phyloP scores from a whole-genome alignment of 108 stramenopile genomes.

The Cylindrotheca fusiformis region DNA sequence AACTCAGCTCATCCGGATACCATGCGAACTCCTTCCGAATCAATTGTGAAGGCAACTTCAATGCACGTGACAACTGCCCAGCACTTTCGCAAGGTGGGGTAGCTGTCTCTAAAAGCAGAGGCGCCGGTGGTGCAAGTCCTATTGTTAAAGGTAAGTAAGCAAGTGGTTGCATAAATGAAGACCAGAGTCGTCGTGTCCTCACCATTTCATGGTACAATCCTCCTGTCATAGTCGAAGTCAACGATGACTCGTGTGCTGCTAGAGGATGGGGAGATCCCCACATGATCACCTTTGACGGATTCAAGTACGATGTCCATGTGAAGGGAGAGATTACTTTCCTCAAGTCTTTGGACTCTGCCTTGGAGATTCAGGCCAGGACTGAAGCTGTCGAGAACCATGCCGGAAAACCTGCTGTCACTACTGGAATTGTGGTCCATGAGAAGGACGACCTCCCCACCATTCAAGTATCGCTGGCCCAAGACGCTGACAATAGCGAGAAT shows the following conservation, averaged over 20 bases:
- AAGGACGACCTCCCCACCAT: not conserved
- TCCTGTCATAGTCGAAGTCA: not conserved
- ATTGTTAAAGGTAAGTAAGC: not conserved
- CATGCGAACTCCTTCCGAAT: no score
- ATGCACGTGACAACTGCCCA: not conserved
- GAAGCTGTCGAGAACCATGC: conserved; percentile 1
- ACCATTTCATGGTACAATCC: not conserved
- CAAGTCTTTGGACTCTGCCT: not conserved
- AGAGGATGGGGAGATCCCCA: conserved; percentile 1
- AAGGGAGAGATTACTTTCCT: not conserved
- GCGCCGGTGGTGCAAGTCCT: not conserved
- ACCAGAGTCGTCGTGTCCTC: not conserved
- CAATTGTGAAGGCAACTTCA: not conserved
- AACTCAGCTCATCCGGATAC: no score
- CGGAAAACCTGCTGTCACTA: not conserved
- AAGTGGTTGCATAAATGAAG: not conserved
- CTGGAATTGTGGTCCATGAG: not conserved
- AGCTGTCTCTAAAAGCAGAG: not conserved
- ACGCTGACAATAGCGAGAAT: not conserved
- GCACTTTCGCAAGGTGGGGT: not conserved
- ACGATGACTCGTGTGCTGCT: not conserved
- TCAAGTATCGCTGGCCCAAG: not conserved
- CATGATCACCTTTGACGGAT: conserved; percentile 1
- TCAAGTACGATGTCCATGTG: conserved; percentile 2
- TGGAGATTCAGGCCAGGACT: conserved; percentile 8